A percentile compares a stretch with the other conserved stretches of the same genome.
Evolutionary conservation across 352 stramenopile species (phyloP).

Genomic region (Globisporangium iwayamae): DNA sequence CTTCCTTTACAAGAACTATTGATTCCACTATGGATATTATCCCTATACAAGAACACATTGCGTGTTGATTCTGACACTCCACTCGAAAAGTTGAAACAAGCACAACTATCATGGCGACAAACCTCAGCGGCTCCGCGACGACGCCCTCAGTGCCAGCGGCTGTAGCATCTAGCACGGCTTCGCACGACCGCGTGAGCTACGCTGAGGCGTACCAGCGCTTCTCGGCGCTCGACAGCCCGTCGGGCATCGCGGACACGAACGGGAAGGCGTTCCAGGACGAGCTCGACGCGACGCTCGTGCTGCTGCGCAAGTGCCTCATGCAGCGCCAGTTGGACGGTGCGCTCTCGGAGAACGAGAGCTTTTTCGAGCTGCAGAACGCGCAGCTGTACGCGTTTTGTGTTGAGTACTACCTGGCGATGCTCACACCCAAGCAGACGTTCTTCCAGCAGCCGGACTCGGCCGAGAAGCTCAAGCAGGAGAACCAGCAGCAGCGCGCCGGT

Average conservation of each 20-base stretch:
- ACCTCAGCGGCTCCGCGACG: slow-evolving; percentile 11
- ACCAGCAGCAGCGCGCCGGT: slow-evolving; percentile 17
- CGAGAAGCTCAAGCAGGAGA: slow-evolving; percentile 17
- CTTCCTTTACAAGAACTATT: slow-evolving; percentile 28
- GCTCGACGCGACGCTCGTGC: slow-evolving; percentile 27
- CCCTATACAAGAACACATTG: slow-evolving; percentile 7
- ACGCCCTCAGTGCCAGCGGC: background rate
- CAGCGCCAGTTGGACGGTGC: slow-evolving; percentile 65
- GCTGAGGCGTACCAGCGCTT: slow-evolving; percentile 38
- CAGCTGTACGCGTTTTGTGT: slow-evolving; percentile 82
- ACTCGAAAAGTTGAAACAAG: background rate
- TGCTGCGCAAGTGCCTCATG: slow-evolving; percentile 34
- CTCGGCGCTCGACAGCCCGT: slow-evolving; percentile 38
- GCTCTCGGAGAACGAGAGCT: slow-evolving; percentile 67
- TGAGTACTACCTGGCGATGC: slow-evolving; percentile 79
- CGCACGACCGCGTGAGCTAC: slow-evolving; percentile 34
- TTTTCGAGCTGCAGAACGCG: slow-evolving; percentile 76
- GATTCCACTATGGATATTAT: slow-evolving; percentile 2
- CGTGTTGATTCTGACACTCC: slow-evolving; percentile 2
- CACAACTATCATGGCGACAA: slow-evolving; percentile 6
- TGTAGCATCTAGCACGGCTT: background rate
- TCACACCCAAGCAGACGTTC: slow-evolving; percentile 72
- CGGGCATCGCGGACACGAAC: slow-evolving; percentile 37
- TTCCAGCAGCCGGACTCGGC: slow-evolving; percentile 35
- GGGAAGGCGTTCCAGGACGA: slow-evolving; percentile 44